Evolutionary conservation across 352 stramenopile genomes (phyloP).

Genomic region (Pythium oligandrum): DNA sequence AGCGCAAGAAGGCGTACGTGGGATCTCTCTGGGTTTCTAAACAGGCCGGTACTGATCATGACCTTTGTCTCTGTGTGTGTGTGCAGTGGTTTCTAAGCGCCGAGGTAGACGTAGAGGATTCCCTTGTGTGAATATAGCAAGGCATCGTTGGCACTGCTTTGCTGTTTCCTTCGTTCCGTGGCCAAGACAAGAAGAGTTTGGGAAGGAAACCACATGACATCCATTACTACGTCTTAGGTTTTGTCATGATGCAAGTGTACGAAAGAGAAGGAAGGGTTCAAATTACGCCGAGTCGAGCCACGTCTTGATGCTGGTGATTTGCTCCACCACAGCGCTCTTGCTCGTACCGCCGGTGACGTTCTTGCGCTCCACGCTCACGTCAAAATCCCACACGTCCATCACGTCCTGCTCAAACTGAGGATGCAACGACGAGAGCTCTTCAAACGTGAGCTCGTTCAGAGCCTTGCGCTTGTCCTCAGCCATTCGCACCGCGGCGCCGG

Average conservation of each 20-base stretch:
- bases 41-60: too few species aligned
- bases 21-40: neutral
- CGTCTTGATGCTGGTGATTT: constrained; percentile 71
- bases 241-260: too few species aligned
- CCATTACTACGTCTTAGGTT: too few species aligned
- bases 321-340: constrained; percentile 70
- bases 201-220: too few species aligned
- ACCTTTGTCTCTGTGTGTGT: constrained; percentile 1
- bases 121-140: too few species aligned
- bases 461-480: constrained; percentile 86
- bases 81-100: constrained; percentile 15
- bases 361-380: constrained; percentile 88
- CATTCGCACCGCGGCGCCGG: constrained; percentile 90
- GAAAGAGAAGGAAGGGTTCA: too few species aligned
- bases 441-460: constrained; percentile 85
- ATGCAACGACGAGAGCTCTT: constrained; percentile 87
- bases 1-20: constrained; percentile 77
- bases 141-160: too few species aligned
- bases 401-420: constrained; percentile 88
- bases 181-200: too few species aligned
- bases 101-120: too few species aligned
- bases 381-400: constrained; percentile 87
- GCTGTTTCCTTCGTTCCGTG: too few species aligned
- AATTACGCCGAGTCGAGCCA: constrained; percentile 37
- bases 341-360: constrained; percentile 85